phyloP scores from a whole-genome alignment of 164 flowering plant genomes.

The Umbellularia californica region DNA sequence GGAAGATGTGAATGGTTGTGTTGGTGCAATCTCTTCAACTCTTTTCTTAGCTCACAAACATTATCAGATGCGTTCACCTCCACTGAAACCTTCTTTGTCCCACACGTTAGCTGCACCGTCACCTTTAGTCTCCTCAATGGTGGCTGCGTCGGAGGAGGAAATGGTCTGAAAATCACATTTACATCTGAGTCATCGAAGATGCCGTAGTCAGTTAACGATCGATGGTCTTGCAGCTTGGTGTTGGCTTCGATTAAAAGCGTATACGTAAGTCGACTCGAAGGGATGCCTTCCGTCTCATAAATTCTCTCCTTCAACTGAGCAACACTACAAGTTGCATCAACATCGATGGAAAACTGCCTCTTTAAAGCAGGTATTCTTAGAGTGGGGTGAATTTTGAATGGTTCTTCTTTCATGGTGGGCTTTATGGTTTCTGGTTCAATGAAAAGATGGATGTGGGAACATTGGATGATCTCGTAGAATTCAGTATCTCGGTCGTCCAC shows the following conservation, averaged over 20 bases:
- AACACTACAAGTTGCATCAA: slow-evolving; percentile 34
- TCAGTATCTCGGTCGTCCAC: slow-evolving; percentile 44
- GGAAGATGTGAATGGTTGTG: slow-evolving; percentile 45
- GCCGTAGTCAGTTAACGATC: slow-evolving; percentile 28
- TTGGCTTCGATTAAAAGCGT: slow-evolving; percentile 23
- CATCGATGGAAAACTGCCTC: slow-evolving; percentile 20
- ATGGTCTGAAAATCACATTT: slow-evolving; percentile 27
- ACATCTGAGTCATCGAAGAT: slow-evolving; percentile 40
- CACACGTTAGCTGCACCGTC: slow-evolving; percentile 42
- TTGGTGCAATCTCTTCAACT: slow-evolving; percentile 44
- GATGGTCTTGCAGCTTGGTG: slow-evolving; percentile 40
- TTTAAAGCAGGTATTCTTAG: slow-evolving; percentile 32
- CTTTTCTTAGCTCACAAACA: slow-evolving; percentile 59
- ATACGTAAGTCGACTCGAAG: slow-evolving; percentile 17
- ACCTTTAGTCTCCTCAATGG: slow-evolving; percentile 46
- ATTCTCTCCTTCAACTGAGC: slow-evolving; percentile 43
- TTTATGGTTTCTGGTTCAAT: slow-evolving; percentile 21
- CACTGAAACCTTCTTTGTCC: slow-evolving; percentile 51
- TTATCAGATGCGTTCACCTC: slow-evolving; percentile 56
- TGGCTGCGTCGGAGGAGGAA: neutral
- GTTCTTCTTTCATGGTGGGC: slow-evolving; percentile 11
- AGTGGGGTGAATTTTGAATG: slow-evolving; percentile 26
- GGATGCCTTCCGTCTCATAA: slow-evolving; percentile 35
- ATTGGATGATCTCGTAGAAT: slow-evolving; percentile 40
- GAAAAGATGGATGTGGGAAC: slow-evolving; percentile 50